These are phyloP conservation scores for Chaetomium cochliodes DNA, from an alignment of 495 filamentous ascomycete genomes.

Conservation along the genomic window DNA sequence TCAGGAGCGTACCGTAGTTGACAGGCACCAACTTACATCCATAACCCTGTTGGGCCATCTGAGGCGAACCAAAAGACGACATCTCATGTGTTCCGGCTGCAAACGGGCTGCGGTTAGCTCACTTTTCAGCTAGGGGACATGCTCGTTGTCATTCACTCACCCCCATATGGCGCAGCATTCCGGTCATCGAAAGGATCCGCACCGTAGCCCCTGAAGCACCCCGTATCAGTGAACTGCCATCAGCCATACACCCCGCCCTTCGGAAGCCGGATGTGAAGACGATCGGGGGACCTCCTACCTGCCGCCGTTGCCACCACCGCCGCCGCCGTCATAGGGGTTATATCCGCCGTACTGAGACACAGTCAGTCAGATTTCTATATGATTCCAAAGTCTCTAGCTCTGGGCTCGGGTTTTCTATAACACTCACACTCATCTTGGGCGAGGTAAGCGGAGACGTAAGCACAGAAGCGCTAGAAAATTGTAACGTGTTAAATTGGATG, in stretches of 20 bases:
- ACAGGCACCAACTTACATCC: constrained; percentile 28
- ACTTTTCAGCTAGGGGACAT: not conserved
- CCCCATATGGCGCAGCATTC: constrained; percentile 42
- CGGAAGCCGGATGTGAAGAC: not conserved
- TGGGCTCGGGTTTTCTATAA: not conserved
- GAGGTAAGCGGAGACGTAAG: constrained; percentile 8
- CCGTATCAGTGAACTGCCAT: not conserved
- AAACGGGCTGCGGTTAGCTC: constrained; percentile 3
- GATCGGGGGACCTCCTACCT: constrained; percentile 6
- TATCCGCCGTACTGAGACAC: constrained; percentile 30
- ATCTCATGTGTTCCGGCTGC: constrained; percentile 60
- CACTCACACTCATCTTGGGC: constrained; percentile 50
- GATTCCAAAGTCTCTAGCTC: not conserved
- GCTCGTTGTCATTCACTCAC: constrained; percentile 39
- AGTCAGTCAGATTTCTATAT: constrained; percentile 30
- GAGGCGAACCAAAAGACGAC: constrained; percentile 46
- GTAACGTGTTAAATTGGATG: not conserved
- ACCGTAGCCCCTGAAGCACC: constrained; percentile 23
- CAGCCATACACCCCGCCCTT: not conserved
- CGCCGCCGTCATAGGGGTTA: constrained; percentile 4
- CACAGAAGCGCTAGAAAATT: constrained; percentile 13
- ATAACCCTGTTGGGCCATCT: constrained; percentile 41
- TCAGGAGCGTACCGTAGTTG: constrained; percentile 31
- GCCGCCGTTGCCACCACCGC: not conserved
- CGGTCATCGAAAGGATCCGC: constrained; percentile 32